A percentile compares a stretch with the other conserved stretches of the same genome.
Conservation (phyloP, 2,329 filamentous ascomycete species). For the Ophidiomyces ophidiicola region DNA sequence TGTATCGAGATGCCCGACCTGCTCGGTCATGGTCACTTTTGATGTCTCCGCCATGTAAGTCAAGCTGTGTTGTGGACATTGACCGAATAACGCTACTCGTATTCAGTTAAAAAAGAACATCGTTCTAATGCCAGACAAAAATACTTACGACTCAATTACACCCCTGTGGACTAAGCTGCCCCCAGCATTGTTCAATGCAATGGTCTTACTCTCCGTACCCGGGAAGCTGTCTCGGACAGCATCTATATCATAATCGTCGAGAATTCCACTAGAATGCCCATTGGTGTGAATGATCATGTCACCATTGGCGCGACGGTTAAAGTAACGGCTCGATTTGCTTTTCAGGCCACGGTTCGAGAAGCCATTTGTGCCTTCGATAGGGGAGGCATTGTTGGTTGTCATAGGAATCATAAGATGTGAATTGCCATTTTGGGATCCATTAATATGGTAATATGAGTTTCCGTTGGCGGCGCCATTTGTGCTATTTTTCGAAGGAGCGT, state of each 20-base stretch:
- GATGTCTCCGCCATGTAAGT: constrained; percentile 6
- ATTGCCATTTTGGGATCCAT: neutral
- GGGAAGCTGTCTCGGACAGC: constrained; percentile 6
- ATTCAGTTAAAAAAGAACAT: neutral
- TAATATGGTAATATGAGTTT: neutral
- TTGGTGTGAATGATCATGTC: constrained; percentile 1
- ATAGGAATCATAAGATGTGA: neutral
- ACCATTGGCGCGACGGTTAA: constrained; percentile 4
- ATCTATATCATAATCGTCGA: constrained; percentile 5
- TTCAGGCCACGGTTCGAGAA: neutral
- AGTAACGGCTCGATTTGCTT: constrained; percentile 5
- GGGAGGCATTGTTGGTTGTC: neutral
- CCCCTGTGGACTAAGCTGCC: constrained; percentile 4
- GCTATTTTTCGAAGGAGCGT: neutral
- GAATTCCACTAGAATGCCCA: neutral
- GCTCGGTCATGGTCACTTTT: constrained; percentile 6
- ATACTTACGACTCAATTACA: constrained; percentile 6
- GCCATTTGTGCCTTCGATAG: constrained; percentile 1
- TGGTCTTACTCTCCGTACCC: neutral
- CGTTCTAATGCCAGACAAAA: neutral
- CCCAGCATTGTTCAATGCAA: constrained; percentile 7
- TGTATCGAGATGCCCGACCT: constrained; percentile 3
- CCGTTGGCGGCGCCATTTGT: constrained; percentile 1
- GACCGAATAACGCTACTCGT: constrained; percentile 1
- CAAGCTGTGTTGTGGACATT: constrained; percentile 6